These are phyloP conservation scores for Torulaspora indica DNA, from an alignment of 805 yeast species.

Conservation along the genomic window DNA sequence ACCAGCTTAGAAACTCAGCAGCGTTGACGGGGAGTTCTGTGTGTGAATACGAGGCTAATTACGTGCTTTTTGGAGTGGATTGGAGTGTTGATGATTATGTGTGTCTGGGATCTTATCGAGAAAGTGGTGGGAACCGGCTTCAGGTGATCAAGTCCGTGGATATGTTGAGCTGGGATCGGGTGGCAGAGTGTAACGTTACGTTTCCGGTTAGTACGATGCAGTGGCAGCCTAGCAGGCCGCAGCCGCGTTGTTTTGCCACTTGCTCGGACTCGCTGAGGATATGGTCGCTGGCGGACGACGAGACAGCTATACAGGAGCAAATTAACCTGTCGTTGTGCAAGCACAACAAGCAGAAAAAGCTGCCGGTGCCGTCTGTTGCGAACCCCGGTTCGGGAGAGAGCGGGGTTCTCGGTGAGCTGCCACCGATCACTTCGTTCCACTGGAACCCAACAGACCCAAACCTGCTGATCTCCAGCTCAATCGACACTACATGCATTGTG, in stretches of 20 bases:
- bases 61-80: conserved; percentile 33
- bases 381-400: neutral
- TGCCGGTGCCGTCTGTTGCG: conserved; percentile 6
- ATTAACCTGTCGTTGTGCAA: conserved; percentile 41
- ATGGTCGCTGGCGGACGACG: conserved; percentile 31
- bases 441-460: conserved; percentile 77
- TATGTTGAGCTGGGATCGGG: conserved; percentile 74
- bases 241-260: conserved; percentile 35
- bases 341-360: conserved; percentile 40
- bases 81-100: conserved; percentile 35
- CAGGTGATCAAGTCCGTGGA: conserved; percentile 45
- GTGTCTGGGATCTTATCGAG: conserved; percentile 55
- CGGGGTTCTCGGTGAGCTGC: conserved; percentile 40
- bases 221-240: conserved; percentile 32
- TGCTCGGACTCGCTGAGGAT: conserved; percentile 35
- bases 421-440: conserved; percentile 92
- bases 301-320: conserved; percentile 37
- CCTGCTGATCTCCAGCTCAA: conserved; percentile 73
- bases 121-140: conserved; percentile 65
- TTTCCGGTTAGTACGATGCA: conserved; percentile 34
- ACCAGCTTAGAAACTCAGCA: conserved; percentile 18
- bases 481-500: conserved; percentile 94
- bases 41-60: conserved; percentile 30
- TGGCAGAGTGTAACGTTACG: conserved; percentile 29
- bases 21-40: conserved; percentile 11